Base-by-base conservation (phyloP, 2,329 filamentous ascomycete genomes). In the Ramichloridium luteum region DNA sequence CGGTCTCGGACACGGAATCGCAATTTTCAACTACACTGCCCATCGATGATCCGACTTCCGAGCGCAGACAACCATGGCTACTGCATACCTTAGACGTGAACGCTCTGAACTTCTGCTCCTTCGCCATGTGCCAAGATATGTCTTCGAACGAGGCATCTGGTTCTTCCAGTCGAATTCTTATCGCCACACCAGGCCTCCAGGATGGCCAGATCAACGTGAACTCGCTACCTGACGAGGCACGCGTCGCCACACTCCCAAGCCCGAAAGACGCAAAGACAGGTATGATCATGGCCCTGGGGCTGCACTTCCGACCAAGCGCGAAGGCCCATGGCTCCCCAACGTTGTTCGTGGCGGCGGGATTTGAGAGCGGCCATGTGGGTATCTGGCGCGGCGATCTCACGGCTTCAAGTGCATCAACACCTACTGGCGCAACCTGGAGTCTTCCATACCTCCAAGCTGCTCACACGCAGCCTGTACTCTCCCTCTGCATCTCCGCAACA, bases 71-170 rank as follows among this genome's bases (percentile, higher is more conserved):
- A 47, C 90, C 90, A 16, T 93, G 83, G 84, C 62, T 94, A n/a
- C 57, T 93, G 13, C 73, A 93, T 56, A 70, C 81, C 3, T 61
- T 98, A 4, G 67, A 80, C 4, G 84, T 96, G 26, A 94, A 94
- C 50, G 84, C 88, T 1, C 72, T 96, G 61, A 98, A 96, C 52
- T 98, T 96, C 54, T 98, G 90, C 53, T 70, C 80, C 2, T 93
- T 93, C 54, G 68, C 79, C 2, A 67, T 69, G 39, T 77, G 77
- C 10, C 31, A 43, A 48, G 8, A 38, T 8, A 32, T 30, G 22
- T 4, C 8, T 18, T 16, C 27, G 8, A 4, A 28, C 13, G 33
- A n/a, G 8, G 8, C 20, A 8, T 23, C 20, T 8, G n/a, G 44
- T 14, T 31, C 35, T 13, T 31, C 41, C 32, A 45, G 47, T 3